phyloP scores from a whole-genome alignment of 768 basidiomycete species.

The Nidula microcarpa region DNA sequence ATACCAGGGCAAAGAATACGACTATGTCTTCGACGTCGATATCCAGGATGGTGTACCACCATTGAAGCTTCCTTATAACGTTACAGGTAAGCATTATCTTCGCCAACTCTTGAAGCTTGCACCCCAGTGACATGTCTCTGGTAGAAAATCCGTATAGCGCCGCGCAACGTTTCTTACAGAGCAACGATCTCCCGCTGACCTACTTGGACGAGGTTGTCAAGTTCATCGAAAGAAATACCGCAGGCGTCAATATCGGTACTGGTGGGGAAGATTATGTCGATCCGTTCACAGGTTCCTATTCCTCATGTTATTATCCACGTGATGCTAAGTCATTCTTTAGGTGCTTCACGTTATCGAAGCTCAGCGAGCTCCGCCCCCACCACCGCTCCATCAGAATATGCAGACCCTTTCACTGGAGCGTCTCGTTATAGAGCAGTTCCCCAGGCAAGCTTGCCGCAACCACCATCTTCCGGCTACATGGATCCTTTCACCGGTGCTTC shows the following conservation, averaged over 20 bases:
- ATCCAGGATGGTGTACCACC: constrained; percentile 90
- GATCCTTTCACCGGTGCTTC: constrained; percentile 71
- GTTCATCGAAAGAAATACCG: constrained; percentile 92
- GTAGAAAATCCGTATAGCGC: constrained; percentile 89
- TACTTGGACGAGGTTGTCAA: constrained; percentile 89
- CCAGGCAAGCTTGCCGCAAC: constrained; percentile 26
- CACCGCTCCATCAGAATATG: constrained; percentile 30
- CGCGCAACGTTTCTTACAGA: constrained; percentile 83
- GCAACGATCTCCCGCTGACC: constrained; percentile 75
- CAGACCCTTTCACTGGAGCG: constrained; percentile 73
- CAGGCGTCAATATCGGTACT: constrained; percentile 67
- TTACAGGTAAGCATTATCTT: constrained; percentile 52
- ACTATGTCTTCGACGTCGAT: constrained; percentile 99
- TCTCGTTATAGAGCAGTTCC: constrained; percentile 54
- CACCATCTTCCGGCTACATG: constrained; percentile 30
- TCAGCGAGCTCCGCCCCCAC: constrained; percentile 26
- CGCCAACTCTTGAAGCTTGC: not conserved
- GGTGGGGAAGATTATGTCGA: constrained; percentile 68
- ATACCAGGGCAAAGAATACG: constrained; percentile 93
- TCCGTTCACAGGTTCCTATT: constrained; percentile 77
- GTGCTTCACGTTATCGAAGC: constrained; percentile 63
- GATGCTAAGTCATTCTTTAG: constrained; percentile 24
- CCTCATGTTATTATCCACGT: constrained; percentile 1
- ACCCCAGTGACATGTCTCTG: not conserved
- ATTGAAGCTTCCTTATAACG: constrained; percentile 92